Evolutionary conservation across 441 rosid genomes (phyloP), one percentile per base, ranked within the genome.

Genomic region (Gossypium trilobum): DNA sequence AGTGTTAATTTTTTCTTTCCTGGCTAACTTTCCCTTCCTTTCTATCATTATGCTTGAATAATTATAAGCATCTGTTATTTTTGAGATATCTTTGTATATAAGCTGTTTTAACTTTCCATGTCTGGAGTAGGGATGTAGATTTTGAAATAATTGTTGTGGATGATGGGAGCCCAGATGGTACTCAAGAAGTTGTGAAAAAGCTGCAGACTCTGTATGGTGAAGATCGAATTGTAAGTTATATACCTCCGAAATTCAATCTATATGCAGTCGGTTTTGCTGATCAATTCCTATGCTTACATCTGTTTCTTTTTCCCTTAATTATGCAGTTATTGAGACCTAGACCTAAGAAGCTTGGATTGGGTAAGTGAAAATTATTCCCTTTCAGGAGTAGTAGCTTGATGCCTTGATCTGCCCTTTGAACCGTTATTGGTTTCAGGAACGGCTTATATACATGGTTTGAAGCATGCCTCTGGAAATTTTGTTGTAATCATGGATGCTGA

Each of bases 401-500:
- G 61, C 7, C 11, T 58, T 50, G 72, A 68, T 50, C 64, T 59
- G 72, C 27, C 52, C 36, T 14, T 73, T 72, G 66, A 75, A 67
- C 59, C 69, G 19, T 74, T 55, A 72, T 59, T 73, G 8, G 58
- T 78, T 60, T 77, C 83, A 95, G 98, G 99, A 67, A 95, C 98
- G 55, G 97, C 99, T 66, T 95, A 95, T 66, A 51, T 87, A 55
- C 95, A 92, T 81, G 97, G 99, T 57, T 79, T 95, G 86, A 89
- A 88, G 80, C 92, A 95, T 86, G 98, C 92, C 5, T 81, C 97
- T 1, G 99, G 98, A 27, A 89, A 89, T 76, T 92, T 92, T 74
- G 87, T 95, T 54, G 95, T 95, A 14, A 92, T 95, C 73, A 92
- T 95, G 98, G 99, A 91, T 84, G 99, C 99, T 77, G 98, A 92